These are phyloP conservation scores for Kingdonia uniflora DNA, from an alignment of 164 flowering plant species.

Conservation along the genomic window DNA sequence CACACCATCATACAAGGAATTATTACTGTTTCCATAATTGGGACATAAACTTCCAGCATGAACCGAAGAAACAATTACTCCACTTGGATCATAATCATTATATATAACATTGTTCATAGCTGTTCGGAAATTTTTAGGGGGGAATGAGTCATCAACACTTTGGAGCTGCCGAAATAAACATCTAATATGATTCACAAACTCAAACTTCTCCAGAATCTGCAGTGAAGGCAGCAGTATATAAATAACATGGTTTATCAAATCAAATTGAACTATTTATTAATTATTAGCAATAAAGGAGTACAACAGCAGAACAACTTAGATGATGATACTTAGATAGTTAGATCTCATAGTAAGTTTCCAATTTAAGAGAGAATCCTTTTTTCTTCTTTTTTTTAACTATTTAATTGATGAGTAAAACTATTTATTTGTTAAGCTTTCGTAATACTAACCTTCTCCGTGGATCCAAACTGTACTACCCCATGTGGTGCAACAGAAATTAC, in stretches of 20 bases:
- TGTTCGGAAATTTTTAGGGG: constrained; percentile 11
- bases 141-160: constrained; percentile 14
- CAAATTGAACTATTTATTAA: too few species aligned
- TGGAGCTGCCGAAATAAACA: constrained; percentile 25
- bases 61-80: constrained; percentile 23
- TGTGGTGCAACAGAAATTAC: constrained; percentile 47
- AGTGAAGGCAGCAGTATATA: constrained; percentile 4
- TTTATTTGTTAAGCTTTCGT: not conserved
- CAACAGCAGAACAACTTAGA: too few species aligned
- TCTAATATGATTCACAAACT: constrained; percentile 41
- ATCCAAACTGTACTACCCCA: constrained; percentile 76
- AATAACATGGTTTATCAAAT: too few species aligned
- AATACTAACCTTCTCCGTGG: constrained; percentile 56
- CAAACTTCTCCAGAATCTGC: constrained; percentile 48
- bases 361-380: too few species aligned
- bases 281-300: too few species aligned
- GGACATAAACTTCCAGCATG: constrained; percentile 19
- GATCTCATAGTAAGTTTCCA: too few species aligned
- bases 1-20: constrained; percentile 9
- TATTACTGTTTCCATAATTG: constrained; percentile 12
- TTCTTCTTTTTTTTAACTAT: too few species aligned
- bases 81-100: constrained; percentile 15
- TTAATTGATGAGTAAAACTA: too few species aligned
- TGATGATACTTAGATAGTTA: too few species aligned
- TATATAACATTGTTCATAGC: constrained; percentile 17